These are phyloP conservation scores for Penicillium sp. DNA, from an alignment of 2,329 filamentous ascomycete species.

Conservation along the genomic window DNA sequence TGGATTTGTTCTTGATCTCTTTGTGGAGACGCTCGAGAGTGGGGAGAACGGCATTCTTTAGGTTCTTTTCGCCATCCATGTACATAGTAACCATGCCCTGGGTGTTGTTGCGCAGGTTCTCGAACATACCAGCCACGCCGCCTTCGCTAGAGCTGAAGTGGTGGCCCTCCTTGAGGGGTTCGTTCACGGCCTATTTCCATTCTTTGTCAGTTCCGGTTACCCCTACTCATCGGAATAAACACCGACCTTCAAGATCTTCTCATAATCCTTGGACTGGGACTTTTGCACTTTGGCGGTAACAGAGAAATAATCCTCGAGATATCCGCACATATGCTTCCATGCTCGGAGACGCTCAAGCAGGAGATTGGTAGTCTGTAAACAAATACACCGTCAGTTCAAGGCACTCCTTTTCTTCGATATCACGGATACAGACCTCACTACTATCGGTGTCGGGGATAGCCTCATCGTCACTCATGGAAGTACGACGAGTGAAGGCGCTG, in stretches of 20 bases:
- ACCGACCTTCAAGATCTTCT: conserved; percentile 81
- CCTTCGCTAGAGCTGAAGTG: conserved; percentile 92
- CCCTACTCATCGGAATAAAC: too few species aligned
- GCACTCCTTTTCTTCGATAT: not conserved
- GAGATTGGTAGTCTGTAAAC: conserved; percentile 67
- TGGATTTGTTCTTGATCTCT: conserved; percentile 95
- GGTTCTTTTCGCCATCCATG: conserved; percentile 83
- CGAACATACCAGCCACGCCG: conserved; percentile 85
- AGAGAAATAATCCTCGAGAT: conserved; percentile 85
- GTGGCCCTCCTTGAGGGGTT: conserved; percentile 82
- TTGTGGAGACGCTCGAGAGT: conserved; percentile 87
- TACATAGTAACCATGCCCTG: conserved; percentile 85
- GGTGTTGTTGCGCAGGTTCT: conserved; percentile 81
- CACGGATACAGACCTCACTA: conserved; percentile 37
- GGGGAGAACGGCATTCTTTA: conserved; percentile 82
- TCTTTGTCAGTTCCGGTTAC: not conserved
- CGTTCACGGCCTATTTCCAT: conserved; percentile 67
- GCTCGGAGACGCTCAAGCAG: conserved; percentile 85
- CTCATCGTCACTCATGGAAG: conserved; percentile 42
- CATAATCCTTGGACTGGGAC: conserved; percentile 87
- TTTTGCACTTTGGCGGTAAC: conserved; percentile 85
- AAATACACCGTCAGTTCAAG: conserved; percentile 3
- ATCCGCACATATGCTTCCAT: conserved; percentile 91
- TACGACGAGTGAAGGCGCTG: conserved; percentile 35
- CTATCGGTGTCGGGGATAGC: conserved; percentile 44